Base-by-base conservation (phyloP, 106 monocot species). In the Allium sativum region DNA sequence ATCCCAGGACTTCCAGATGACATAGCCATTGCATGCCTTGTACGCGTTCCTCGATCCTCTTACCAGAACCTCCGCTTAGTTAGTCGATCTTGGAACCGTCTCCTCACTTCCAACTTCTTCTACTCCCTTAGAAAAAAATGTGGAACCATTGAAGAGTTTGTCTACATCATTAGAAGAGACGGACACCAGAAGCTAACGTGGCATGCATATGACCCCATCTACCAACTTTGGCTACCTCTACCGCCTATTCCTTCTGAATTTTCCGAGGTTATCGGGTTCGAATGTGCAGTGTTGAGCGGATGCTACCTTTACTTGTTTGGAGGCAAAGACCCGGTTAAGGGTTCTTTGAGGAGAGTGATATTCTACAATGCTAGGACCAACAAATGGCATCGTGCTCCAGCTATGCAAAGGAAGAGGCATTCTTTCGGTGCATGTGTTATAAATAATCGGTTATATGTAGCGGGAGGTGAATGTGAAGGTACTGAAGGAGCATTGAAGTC, bases 401-500 rank as follows among this genome's bases (percentile, higher is more conserved):
- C 76, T 54, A 81, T 81, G 81, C 60, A 76, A 58, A 61, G 81
- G 16, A 81, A 76, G 64, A 66, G 81, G n/a, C 81, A 81, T 58
- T 81, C 76, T 48, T 81, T 76, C 12, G 81, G 76, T 63, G 67
- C 81, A 9, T 76, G 76, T 57, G 81, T 81, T 44, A 72, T 81
- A 64, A 76, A 81, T 45, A 81, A 81, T 51, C 76, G 81, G 40
- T 58, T 81, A 18, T 81, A 76, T 72, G 81, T 81, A 10, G 76
- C 81, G 40, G 81, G 81, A 43, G 81, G 81, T 17, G 81, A 81
- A 62, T 81, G 81, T 44, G 81, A 81, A 72, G 81, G 81, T 14
- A 81, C 72, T 22, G 76, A 81, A 21, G 68, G 81, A 64, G 76
- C 72, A 15, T 62, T 81, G 46, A 71, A 63, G 13, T 81, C 81